Base-by-base conservation (phyloP, 2,329 filamentous ascomycete species). In the Fusarium beomiforme region DNA sequence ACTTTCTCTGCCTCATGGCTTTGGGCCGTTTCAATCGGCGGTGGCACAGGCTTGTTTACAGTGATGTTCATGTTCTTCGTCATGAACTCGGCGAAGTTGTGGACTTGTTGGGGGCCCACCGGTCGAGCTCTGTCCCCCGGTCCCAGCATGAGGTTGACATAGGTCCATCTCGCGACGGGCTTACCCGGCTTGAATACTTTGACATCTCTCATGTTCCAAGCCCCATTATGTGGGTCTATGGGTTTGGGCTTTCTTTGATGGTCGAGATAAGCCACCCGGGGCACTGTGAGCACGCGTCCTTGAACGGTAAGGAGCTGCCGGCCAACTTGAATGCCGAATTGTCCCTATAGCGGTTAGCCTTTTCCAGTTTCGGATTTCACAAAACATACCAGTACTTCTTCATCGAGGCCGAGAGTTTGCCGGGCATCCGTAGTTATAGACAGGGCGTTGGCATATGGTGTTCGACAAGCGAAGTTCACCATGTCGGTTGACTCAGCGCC, bases 391-490 rank as follows among this genome's bases (percentile, higher is more conserved):
- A 86, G 82, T 1, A 80, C 67, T 41, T 84, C 84, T 4, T 81
- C 78, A 44, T 89, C 85, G 4, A 93, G 83, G 4, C 87, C 86
- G 24, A 95, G 83, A 8, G 89, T 81, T 21, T 82, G 69, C 26
- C 89, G 85, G 5, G 88, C 91, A 12, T 85, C 84, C 0, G 78
- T 85, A 3, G 86, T 84, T 73, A 96, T 91, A 0, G 90, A 92
- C 2, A 84, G 77, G 0, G 90, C 92, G 70, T 95, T 97, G 9
- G 86, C 82, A 3, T 85, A 85, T 0, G 93, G 93, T 1, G 82
- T 82, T 7, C 91, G 87, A 60, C 91, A 93, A 3, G 93, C 91
- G 77, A 93, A 93, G 1, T 81, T 81, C 47, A 95, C 89, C 93
- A 96, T 95, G 1, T 82, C 75, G 0, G 86, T 84, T 0, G 91